These are phyloP conservation scores for Iris macrosiphon DNA, from an alignment of 106 monocot species.

Conservation along the genomic window DNA sequence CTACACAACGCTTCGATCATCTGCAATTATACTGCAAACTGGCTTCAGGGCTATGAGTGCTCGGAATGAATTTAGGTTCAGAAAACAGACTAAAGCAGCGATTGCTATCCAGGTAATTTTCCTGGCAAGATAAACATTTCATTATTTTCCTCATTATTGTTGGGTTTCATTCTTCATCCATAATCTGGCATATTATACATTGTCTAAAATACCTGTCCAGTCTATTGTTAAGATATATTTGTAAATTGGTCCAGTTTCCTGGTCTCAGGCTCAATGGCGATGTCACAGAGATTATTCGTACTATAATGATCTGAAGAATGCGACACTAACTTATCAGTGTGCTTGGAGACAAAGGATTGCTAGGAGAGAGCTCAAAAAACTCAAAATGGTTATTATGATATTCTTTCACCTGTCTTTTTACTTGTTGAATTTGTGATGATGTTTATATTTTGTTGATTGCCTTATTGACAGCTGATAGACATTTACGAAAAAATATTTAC, in stretches of 20 bases:
- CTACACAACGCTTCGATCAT: conserved; percentile 28
- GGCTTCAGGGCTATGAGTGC: conserved; percentile 72
- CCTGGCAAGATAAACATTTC: no score
- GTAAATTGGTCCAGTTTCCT: not conserved
- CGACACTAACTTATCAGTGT: conserved; percentile 73
- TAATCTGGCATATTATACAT: no score
- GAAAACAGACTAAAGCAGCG: conserved; percentile 73
- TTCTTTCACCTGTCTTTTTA: not conserved
- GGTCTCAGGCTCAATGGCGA: conserved; percentile 75
- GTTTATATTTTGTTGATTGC: not conserved
- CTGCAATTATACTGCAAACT: conserved; percentile 58
- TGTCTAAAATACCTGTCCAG: no score
- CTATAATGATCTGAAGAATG: conserved; percentile 52
- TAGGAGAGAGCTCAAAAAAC: conserved; percentile 69
- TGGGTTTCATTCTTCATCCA: no score
- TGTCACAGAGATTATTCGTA: conserved; percentile 51
- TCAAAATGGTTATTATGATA: conserved; percentile 92
- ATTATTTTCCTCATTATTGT: no score
- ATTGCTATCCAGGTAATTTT: conserved; percentile 58
- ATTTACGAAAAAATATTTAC: conserved; percentile 10
- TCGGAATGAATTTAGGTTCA: conserved; percentile 66
- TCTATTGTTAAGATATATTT: no score
- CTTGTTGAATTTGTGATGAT: not conserved
- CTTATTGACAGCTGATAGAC: not conserved
- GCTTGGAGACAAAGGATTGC: conserved; percentile 91